Percentiles rank a stretch among this genome's conserved stretches.
Conservation (phyloP, 2,329 filamentous ascomycete genomes). For the Xylaria sp. region DNA sequence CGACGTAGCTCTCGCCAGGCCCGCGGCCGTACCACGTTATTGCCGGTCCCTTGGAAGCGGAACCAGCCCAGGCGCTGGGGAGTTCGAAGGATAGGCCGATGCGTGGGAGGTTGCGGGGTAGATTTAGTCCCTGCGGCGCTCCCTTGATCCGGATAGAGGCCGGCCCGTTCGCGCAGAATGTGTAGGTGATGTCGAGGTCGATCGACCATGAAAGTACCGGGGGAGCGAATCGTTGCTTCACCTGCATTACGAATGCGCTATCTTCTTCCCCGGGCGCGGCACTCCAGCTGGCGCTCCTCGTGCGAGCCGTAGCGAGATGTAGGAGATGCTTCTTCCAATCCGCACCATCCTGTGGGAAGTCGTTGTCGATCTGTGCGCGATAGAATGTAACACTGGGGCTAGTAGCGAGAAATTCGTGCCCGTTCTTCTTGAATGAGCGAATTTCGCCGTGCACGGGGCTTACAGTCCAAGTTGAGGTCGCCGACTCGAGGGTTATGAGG, state of each 20-base stretch:
- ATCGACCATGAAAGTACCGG: conserved; percentile 71
- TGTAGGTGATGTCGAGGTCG: conserved; percentile 64
- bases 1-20: conserved; percentile 73
- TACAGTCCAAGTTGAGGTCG: conserved; percentile 46
- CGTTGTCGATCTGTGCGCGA: conserved; percentile 74
- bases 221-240: conserved; percentile 66
- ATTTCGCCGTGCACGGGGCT: conserved; percentile 44
- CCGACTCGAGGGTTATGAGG: conserved; percentile 43
- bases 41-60: conserved; percentile 23
- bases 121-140: conserved; percentile 59
- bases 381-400: conserved; percentile 58
- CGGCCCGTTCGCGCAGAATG: conserved; percentile 58
- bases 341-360: conserved; percentile 63
- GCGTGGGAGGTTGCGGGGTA: conserved; percentile 69
- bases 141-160: conserved; percentile 62
- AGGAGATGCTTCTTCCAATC: conserved; percentile 59
- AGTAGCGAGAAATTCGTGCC: conserved; percentile 42
- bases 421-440: conserved; percentile 45
- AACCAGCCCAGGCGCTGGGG: conserved; percentile 41
- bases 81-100: conserved; percentile 67
- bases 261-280: conserved; percentile 44
- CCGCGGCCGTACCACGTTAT: conserved; percentile 74
- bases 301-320: conserved; percentile 31
- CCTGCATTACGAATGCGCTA: conserved; percentile 54
- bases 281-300: conserved; percentile 41